Evolutionary conservation across 805 yeast genomes (phyloP).

Genomic region (Komagataella pastoris): DNA sequence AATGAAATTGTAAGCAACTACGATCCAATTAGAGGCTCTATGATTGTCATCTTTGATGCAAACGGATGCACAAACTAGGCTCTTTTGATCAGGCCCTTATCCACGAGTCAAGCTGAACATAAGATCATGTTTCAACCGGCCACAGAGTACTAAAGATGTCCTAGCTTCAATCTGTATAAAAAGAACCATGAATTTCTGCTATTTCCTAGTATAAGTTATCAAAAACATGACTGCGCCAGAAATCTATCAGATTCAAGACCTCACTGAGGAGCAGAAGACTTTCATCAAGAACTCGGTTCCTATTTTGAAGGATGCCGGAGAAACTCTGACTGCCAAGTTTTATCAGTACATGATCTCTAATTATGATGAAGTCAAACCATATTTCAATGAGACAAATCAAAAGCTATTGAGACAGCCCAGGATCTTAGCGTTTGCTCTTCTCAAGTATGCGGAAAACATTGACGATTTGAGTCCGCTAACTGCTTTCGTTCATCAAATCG

Average conservation of each 20-base stretch:
- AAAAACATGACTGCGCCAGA: not conserved
- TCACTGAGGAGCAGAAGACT: conserved; percentile 17
- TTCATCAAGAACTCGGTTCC: conserved; percentile 38
- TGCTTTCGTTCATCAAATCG: conserved; percentile 44
- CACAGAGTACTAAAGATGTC: not conserved
- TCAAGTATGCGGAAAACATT: conserved; percentile 49
- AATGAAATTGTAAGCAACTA: not conserved
- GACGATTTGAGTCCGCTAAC: conserved; percentile 41
- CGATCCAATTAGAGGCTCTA: not conserved
- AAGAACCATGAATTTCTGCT: not conserved
- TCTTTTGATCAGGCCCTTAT: not conserved
- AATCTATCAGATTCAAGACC: conserved; percentile 15
- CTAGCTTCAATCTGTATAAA: not conserved
- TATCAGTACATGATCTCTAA: conserved; percentile 40
- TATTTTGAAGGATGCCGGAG: conserved; percentile 40
- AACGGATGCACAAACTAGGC: not conserved
- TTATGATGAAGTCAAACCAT: conserved; percentile 41
- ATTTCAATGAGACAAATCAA: conserved; percentile 52
- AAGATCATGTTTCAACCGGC: not conserved
- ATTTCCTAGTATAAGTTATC: not conserved
- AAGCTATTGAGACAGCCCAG: conserved; percentile 40
- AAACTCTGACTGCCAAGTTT: conserved; percentile 35
- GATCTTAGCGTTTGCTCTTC: conserved; percentile 48
- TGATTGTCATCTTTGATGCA: not conserved
- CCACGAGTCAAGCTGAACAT: not conserved